Evolutionary conservation across 75 land plant species (phyloP).

Genomic region (Ceratopteris richardii): DNA sequence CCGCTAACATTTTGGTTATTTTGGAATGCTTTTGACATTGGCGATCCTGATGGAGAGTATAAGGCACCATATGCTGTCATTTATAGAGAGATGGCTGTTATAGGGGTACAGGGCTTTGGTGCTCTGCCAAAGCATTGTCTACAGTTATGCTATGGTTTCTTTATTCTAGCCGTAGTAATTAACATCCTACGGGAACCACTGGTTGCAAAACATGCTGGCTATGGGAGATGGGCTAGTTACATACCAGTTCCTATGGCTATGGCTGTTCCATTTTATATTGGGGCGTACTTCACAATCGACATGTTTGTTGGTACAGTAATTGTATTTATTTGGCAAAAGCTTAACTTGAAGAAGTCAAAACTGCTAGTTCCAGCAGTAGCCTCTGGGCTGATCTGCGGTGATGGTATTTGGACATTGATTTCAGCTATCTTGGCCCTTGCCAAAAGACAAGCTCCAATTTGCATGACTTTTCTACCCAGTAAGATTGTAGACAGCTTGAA

Average conservation of each 20-base stretch:
- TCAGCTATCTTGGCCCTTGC: slow-evolving; percentile 39
- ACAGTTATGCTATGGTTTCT: slow-evolving; percentile 32
- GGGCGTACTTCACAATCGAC: slow-evolving; percentile 52
- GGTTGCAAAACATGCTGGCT: background rate
- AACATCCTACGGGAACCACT: slow-evolving; percentile 16
- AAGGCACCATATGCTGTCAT: slow-evolving; percentile 38
- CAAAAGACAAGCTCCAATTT: slow-evolving; percentile 42
- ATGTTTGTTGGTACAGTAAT: slow-evolving; percentile 53
- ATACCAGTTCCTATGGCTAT: slow-evolving; percentile 54
- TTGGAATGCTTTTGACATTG: slow-evolving; percentile 50
- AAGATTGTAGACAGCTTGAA: slow-evolving; percentile 20
- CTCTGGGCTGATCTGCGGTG: slow-evolving; percentile 52
- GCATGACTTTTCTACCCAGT: slow-evolving; percentile 44
- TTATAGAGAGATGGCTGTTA: slow-evolving; percentile 44
- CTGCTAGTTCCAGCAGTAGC: slow-evolving; percentile 39
- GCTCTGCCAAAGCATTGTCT: slow-evolving; percentile 47
- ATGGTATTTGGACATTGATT: slow-evolving; percentile 54
- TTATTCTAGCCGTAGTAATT: slow-evolving; percentile 21
- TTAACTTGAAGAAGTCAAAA: slow-evolving; percentile 28
- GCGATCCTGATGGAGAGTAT: slow-evolving; percentile 21
- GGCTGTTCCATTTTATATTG: slow-evolving; percentile 63
- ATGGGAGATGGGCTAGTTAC: slow-evolving; percentile 7
- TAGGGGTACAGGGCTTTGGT: slow-evolving; percentile 44
- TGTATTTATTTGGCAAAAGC: slow-evolving; percentile 29
- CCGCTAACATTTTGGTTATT: slow-evolving; percentile 52